A percentile compares a stretch with the other conserved stretches of the same genome.
phyloP scores from a whole-genome alignment of 495 filamentous ascomycete species.

The Podospora comata region DNA sequence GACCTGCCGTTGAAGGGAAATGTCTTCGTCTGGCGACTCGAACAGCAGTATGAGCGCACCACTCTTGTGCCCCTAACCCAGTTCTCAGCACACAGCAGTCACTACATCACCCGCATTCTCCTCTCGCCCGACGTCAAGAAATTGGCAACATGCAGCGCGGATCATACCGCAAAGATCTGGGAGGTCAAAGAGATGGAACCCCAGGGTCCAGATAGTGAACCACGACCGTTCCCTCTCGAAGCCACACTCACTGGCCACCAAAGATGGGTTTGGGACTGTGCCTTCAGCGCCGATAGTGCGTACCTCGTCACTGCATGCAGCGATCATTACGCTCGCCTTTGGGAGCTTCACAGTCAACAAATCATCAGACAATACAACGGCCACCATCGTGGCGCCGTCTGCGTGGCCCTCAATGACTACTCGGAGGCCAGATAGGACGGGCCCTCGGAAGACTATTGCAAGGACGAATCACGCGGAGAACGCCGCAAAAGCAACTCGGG shows the following conservation, averaged over 20 bases:
- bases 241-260: slow-evolving; percentile 91
- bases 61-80: slow-evolving; percentile 86
- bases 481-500: neutral
- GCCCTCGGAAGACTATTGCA: slow-evolving; percentile 10
- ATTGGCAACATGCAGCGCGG: slow-evolving; percentile 93
- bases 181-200: slow-evolving; percentile 64
- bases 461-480: neutral
- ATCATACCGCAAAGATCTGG: slow-evolving; percentile 98
- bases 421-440: slow-evolving; percentile 62
- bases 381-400: slow-evolving; percentile 91
- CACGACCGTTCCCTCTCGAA: slow-evolving; percentile 67
- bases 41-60: slow-evolving; percentile 78
- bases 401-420: slow-evolving; percentile 96
- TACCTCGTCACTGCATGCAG: slow-evolving; percentile 98
- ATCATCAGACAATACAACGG: slow-evolving; percentile 98
- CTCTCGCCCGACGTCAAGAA: slow-evolving; percentile 97
- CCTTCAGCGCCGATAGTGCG: slow-evolving; percentile 92
- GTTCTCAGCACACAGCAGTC: slow-evolving; percentile 79
- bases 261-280: slow-evolving; percentile 99
- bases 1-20: slow-evolving; percentile 62
- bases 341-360: slow-evolving; percentile 80
- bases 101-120: slow-evolving; percentile 92
- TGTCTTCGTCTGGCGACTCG: slow-evolving; percentile 93
- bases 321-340: slow-evolving; percentile 95
- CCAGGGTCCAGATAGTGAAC: slow-evolving; percentile 40